phyloP scores from a whole-genome alignment of 1,139 yeast genomes.

The Waltiozyma sp. region DNA sequence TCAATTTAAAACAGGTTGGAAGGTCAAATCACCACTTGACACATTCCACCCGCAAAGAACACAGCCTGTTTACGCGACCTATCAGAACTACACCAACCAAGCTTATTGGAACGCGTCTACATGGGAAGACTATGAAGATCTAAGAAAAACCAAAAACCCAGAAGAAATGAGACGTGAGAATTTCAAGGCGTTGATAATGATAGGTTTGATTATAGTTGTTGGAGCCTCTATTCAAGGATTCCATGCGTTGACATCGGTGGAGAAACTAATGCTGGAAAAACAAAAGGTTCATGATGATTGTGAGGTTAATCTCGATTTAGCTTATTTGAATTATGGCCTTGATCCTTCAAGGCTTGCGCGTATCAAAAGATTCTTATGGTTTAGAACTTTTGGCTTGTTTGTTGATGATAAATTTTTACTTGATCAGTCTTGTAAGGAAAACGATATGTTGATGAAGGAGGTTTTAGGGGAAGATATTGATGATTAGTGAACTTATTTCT shows the following conservation, averaged over 20 bases:
- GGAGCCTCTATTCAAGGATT: constrained; percentile 23
- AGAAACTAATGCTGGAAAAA: constrained; percentile 18
- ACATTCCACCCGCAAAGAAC: constrained; percentile 21
- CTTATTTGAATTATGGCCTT: constrained; percentile 42
- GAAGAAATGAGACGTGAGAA: constrained; percentile 12
- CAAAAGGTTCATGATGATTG: constrained; percentile 32
- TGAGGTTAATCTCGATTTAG: constrained; percentile 34
- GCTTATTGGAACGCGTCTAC: constrained; percentile 57
- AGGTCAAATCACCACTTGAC: constrained; percentile 27
- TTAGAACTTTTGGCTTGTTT: constrained; percentile 35
- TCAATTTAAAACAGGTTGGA: constrained; percentile 31
- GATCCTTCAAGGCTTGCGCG: constrained; percentile 42
- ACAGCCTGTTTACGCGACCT: constrained; percentile 14
- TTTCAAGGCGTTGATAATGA: constrained; percentile 18
- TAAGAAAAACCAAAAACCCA: constrained; percentile 12
- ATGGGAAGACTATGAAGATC: constrained; percentile 50
- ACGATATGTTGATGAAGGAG: constrained; percentile 19
- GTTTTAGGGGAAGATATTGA: constrained; percentile 7
- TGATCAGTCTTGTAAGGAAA: constrained; percentile 23
- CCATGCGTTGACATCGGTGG: constrained; percentile 27
- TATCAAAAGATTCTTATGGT: constrained; percentile 48
- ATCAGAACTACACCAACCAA: constrained; percentile 25
- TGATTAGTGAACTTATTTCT: not conserved
- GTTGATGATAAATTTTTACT: constrained; percentile 19
- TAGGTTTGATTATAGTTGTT: constrained; percentile 18